Base-by-base conservation (phyloP, 2,329 filamentous ascomycete species). In the Aspergillus ruber region DNA sequence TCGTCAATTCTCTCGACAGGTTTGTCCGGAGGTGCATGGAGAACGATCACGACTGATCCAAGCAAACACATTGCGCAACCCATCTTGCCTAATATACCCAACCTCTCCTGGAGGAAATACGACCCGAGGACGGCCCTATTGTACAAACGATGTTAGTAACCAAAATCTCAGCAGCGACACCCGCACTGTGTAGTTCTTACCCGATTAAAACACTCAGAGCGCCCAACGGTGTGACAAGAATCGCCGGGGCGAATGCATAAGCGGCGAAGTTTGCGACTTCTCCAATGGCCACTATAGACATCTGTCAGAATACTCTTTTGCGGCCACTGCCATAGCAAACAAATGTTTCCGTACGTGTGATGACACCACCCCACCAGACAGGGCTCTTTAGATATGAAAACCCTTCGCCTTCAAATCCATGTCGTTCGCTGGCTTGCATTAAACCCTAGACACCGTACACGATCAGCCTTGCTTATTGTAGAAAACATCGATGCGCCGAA, bases 241-340 rank as follows among this genome's bases (percentile, higher is more conserved):
- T 98, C n/a, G 93, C 94, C 36, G 93, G 93, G 56, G 93, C 93
- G 71, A 97, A 98, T 6, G 93, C 93, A 67, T 98, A 98, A 52
- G 93, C 93, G 44, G 90, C 90, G 67, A 98, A 98, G 71, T 98
- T 98, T 73, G 90, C 94, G 49, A 96, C 76, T 73, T 98, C 93
- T 64, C 93, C 93, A 40, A 94, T 73, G 51, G 90, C 86, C 81
- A 98, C 89, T 95, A 50, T 43, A 39, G 48, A 56, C 40, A 38
- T 20, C 48, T 51, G 65, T 68, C 53, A 59, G 48, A 42, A 42
- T 35, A 45, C 29, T 27, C 36, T 29, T 42, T 29, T 42, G 38
- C 35, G n/a, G 25, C 38, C 42, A 32, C 27, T 35, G 33, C n/a
- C 13, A n/a, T 35, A 17, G 18, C 17, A 39, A 10, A 40, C 35